Percentiles rank a stretch among this genome's conserved stretches.
These are phyloP conservation scores for Cladosporium phlei DNA, from an alignment of 2,329 filamentous ascomycete genomes.

Conservation along the genomic window DNA sequence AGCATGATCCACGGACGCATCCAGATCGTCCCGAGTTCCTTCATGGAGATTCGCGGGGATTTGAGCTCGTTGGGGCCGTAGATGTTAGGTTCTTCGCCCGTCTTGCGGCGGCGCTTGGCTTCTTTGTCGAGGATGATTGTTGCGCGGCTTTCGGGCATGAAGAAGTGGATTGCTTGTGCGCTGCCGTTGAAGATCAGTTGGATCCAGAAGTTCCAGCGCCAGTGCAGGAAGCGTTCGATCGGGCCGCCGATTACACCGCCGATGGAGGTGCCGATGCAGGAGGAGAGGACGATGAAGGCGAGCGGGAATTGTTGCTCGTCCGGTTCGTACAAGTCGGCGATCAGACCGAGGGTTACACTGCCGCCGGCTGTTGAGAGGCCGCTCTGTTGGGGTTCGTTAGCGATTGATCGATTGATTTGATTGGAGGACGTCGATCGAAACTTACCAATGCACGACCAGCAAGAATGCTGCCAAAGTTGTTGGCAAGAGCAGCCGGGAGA, in stretches of 20 bases:
- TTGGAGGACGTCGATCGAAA: neutral
- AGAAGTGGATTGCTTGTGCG: conserved; percentile 61
- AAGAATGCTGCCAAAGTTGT: conserved; percentile 37
- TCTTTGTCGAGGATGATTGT: conserved; percentile 72
- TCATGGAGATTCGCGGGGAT: conserved; percentile 31
- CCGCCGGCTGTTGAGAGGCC: conserved; percentile 57
- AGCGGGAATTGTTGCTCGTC: conserved; percentile 55
- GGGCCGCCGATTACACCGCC: conserved; percentile 21
- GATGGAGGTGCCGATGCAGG: conserved; percentile 18
- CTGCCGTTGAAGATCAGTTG: conserved; percentile 71
- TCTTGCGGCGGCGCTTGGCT: conserved; percentile 63
- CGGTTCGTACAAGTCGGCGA: conserved; percentile 57
- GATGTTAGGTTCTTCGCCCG: conserved; percentile 54
- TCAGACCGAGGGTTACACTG: conserved; percentile 57
- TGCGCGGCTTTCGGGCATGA: conserved; percentile 68
- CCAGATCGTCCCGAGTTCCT: conserved; percentile 48
- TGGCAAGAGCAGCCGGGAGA: conserved; percentile 38
- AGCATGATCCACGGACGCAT: conserved; percentile 67
- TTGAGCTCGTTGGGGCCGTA: conserved; percentile 68
- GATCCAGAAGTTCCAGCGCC: conserved; percentile 78
- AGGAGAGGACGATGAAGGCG: conserved; percentile 47
- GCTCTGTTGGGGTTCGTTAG: conserved; percentile 20
- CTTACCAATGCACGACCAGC: conserved; percentile 37
- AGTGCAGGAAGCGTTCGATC: conserved; percentile 48
- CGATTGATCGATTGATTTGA: neutral